Evolutionary conservation across 2,329 filamentous ascomycete genomes (phyloP).

Genomic region (Diplodia sapinea): DNA sequence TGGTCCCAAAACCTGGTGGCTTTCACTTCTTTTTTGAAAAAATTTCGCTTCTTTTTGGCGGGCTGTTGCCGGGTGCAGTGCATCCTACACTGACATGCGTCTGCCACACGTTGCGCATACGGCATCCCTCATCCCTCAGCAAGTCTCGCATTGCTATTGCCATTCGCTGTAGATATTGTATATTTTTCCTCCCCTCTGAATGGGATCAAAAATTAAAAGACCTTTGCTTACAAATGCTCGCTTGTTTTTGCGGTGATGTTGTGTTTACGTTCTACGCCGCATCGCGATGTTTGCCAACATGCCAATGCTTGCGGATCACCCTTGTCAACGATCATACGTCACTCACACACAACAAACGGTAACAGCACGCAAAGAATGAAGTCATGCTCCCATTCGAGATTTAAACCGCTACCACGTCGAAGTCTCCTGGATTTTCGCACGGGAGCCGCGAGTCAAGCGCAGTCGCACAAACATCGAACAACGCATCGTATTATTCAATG

Average conservation of each 20-base stretch:
- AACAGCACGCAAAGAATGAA: background rate
- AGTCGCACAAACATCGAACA: background rate
- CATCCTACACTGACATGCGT: background rate
- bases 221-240: too few species aligned
- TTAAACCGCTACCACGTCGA: background rate
- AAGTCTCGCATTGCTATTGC: slow-evolving; percentile 17
- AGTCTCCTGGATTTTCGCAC: background rate
- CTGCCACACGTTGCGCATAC: too few species aligned
- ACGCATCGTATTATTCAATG: background rate
- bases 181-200: background rate
- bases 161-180: slow-evolving; percentile 25
- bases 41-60: background rate
- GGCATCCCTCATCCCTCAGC: slow-evolving; percentile 16
- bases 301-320: background rate
- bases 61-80: slow-evolving; percentile 23
- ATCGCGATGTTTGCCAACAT: background rate
- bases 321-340: slow-evolving; percentile 8
- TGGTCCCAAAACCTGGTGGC: slow-evolving; percentile 6
- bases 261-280: background rate
- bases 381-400: background rate
- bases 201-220: background rate
- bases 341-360: background rate
- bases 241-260: background rate
- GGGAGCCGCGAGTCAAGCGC: background rate
- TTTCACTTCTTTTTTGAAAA: background rate